Evolutionary conservation across 2,329 filamentous ascomycete genomes (phyloP), one percentile per base, ranked within the genome.

Genomic region (Rhytidhysteron rufulum): DNA sequence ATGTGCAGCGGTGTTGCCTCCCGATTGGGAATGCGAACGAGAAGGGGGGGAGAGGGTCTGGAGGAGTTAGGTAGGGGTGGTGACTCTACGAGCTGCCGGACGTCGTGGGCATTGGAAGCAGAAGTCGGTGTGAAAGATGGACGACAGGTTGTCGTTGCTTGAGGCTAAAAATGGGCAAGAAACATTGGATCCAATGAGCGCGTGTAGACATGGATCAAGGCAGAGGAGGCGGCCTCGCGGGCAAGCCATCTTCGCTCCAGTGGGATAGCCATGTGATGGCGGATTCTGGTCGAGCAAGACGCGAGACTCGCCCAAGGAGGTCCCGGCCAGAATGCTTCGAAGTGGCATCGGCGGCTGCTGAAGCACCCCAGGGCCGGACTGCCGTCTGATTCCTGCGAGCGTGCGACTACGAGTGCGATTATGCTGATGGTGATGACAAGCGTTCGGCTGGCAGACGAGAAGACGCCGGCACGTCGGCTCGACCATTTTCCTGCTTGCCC

Each of bases 71-170:
- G 35, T 53, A 48, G 48, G 47, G 34, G 46, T 52, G 39, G 48
- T 51, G 48, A 52, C 44, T 51, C 41, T 51, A 42, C 43, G 40
- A 43, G 40, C 48, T 31, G 29, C 20, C 31, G 57, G 56, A 56
- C 58, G 55, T 51, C 54, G 27, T 22, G 37, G 37, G 31, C 55
- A 45, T 55, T 53, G 58, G 33, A 25, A 39, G 38, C 22, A 31
- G 27, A 40, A 24, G 40, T 39, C 38, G 55, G 47, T 20, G 58
- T 53, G 58, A 62, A 63, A 60, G 58, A 48, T 39, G 46, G 43
- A 57, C 53, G 51, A 64, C 60, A 65, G 62, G 62, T 57, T 51
- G 56, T 57, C 54, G 58, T 62, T 61, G 55, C 44, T 59, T 56
- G 56, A 48, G 51, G 48, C 60, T 61, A 65, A 60, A 60, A 54